phyloP scores from a whole-genome alignment of 2,329 filamentous ascomycete species.

The Sporothrix pseudoabietina region DNA sequence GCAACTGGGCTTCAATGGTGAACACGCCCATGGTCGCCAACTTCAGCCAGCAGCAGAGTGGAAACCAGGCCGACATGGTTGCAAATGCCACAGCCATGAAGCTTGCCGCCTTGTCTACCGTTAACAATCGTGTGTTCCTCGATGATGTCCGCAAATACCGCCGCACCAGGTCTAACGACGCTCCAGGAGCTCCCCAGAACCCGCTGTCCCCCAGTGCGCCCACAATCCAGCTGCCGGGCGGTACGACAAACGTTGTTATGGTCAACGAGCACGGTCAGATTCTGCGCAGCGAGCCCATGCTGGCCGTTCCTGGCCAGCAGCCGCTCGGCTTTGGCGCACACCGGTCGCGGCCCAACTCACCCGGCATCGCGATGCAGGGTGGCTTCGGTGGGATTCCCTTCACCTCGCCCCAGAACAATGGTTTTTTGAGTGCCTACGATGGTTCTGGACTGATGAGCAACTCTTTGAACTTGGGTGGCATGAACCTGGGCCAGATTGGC shows the following conservation, averaged over 20 bases:
- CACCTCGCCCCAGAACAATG: constrained; percentile 88
- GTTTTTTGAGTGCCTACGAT: constrained; percentile 88
- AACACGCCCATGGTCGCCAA: constrained; percentile 94
- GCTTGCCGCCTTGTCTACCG: constrained; percentile 90
- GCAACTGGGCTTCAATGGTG: constrained; percentile 98
- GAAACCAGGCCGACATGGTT: constrained; percentile 89
- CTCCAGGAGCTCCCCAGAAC: constrained; percentile 60
- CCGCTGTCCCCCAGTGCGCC: constrained; percentile 69
- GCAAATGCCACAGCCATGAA: constrained; percentile 99
- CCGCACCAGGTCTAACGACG: constrained; percentile 85
- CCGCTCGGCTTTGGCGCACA: constrained; percentile 61
- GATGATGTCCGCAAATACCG: constrained; percentile 97
- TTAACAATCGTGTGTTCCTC: constrained; percentile 95
- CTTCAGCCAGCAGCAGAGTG: constrained; percentile 65
- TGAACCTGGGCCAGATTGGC: constrained; percentile 70
- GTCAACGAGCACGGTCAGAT: constrained; percentile 92
- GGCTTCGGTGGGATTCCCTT: constrained; percentile 69
- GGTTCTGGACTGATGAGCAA: constrained; percentile 68
- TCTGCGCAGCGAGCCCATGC: constrained; percentile 79
- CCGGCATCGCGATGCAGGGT: constrained; percentile 78
- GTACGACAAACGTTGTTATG: constrained; percentile 84
- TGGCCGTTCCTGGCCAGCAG: constrained; percentile 69
- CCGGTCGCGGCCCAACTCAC: constrained; percentile 86
- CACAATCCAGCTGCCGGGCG: constrained; percentile 63
- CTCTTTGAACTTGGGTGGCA: constrained; percentile 60